Base-by-base conservation (phyloP, 768 basidiomycete species). In the Lentinula boryana region DNA sequence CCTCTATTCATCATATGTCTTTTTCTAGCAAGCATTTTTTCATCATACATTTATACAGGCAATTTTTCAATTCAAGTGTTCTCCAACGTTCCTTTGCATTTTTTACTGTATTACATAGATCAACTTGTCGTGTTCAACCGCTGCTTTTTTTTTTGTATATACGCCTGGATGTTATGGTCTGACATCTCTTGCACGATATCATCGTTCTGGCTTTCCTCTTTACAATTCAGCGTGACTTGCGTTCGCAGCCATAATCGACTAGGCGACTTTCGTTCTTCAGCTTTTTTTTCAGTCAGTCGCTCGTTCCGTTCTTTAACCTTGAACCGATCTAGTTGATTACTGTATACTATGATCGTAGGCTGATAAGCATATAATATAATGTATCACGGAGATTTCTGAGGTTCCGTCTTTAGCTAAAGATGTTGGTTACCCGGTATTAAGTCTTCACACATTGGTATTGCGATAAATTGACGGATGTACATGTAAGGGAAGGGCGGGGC, bases 101-200 rank as follows among this genome's bases (percentile, higher is more conserved):
- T 63, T 66, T 67, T 59, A 60, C 58, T 63, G 67, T 67, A 65
- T 67, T 70, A 71, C 68, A 71, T 73, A 66, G 68, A 71, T 73
- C 67, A 63, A 62, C 66, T 38, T 60, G 65, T 64, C 69, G 73
- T 71, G 69, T 68, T 67, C 66, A 66, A 67, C 65, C 63, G 63
- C 67, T 72, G 63, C 62, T 67, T 8, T 13, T 38, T 23, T 38
- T 38, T 64, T 77, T 66, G 74, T 70, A 72, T 71, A 71, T 61
- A 63, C 71, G 68, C 69, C 72, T 67, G 65, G 63, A 61, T 66
- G 71, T 69, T 68, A 69, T 72, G 74, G 71, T 66, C 62, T 63
- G 61, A 68, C 68, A 68, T 63, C 65, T 66, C 62, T 69, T 68
- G 63, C 63, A 68, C 62, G 71, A 72, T 63, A 68, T 74, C 74